Percentiles rank a stretch among this genome's conserved stretches.
Conservation (phyloP, 805 yeast species). For the Wilhelminamyces savonicus region DNA sequence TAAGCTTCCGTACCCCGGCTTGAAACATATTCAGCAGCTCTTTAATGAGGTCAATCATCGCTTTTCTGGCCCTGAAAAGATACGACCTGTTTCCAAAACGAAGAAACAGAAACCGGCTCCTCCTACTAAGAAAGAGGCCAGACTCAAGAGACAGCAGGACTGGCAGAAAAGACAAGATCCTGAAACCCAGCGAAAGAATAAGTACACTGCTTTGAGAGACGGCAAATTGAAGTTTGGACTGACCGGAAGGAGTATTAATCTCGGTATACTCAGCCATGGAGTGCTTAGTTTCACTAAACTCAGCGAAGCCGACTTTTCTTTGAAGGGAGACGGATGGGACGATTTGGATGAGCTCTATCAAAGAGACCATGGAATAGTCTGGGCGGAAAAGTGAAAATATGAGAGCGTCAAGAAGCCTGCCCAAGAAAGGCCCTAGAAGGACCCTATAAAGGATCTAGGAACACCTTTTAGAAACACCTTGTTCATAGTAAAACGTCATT, state of each 20-base stretch:
- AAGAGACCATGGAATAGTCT: too few species aligned
- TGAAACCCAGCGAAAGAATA: background rate
- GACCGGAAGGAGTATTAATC: too few species aligned
- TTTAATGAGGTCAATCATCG: constrained; percentile 9
- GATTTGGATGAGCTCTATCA: too few species aligned
- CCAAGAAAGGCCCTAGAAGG: background rate
- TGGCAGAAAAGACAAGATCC: constrained; percentile 21
- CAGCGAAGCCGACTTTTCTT: too few species aligned
- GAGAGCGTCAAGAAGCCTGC: too few species aligned
- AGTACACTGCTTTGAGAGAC: background rate
- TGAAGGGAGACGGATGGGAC: too few species aligned
- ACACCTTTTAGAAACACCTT: background rate
- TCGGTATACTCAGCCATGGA: too few species aligned
- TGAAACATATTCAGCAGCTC: constrained; percentile 31
- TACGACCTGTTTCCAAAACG: constrained; percentile 5
- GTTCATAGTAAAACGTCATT: background rate
- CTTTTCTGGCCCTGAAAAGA: too few species aligned
- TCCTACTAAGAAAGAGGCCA: constrained; percentile 17
- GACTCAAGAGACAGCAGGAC: constrained; percentile 16
- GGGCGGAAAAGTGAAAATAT: too few species aligned
- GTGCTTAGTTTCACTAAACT: too few species aligned
- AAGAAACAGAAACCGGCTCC: constrained; percentile 9
- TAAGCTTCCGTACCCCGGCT: constrained; percentile 39
- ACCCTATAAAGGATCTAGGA: background rate
- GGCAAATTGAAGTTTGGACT: constrained; percentile 45